Conservation (phyloP, 2,329 filamentous ascomycete species). For the Fusarium hainanense region DNA sequence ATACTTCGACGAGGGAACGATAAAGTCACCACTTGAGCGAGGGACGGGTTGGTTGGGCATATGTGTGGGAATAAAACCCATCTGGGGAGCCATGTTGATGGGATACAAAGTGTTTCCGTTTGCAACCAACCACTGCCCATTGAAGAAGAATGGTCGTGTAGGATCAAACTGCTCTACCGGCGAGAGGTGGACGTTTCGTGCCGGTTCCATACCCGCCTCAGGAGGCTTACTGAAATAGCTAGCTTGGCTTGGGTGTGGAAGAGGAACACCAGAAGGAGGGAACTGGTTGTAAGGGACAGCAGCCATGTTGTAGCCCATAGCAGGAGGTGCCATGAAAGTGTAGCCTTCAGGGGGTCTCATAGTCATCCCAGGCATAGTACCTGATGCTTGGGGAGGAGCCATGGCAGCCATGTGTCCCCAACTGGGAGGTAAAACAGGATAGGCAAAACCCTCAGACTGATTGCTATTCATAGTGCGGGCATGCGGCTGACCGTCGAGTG, state of each 20-base stretch:
- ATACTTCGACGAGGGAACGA: slow-evolving; percentile 5
- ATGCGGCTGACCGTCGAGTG: slow-evolving; percentile 37
- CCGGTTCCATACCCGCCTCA: slow-evolving; percentile 49
- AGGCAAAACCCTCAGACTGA: slow-evolving; percentile 37
- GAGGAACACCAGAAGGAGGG: slow-evolving; percentile 24
- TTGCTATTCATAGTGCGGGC: slow-evolving; percentile 36
- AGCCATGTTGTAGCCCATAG: slow-evolving; percentile 53
- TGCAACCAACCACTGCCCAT: slow-evolving; percentile 58
- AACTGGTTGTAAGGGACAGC: slow-evolving; percentile 43
- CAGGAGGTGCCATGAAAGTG: slow-evolving; percentile 54
- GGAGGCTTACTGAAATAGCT: slow-evolving; percentile 46
- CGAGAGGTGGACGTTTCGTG: slow-evolving; percentile 50
- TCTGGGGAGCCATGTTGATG: slow-evolving; percentile 25
- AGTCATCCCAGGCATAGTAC: slow-evolving; percentile 48
- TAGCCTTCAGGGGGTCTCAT: slow-evolving; percentile 48
- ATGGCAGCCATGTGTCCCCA: slow-evolving; percentile 48
- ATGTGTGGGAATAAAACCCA: slow-evolving; percentile 44
- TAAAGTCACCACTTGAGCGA: slow-evolving; percentile 8
- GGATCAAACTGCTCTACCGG: slow-evolving; percentile 60
- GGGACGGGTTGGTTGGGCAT: slow-evolving; percentile 34
- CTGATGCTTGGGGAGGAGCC: slow-evolving; percentile 48
- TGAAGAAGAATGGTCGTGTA: slow-evolving; percentile 57
- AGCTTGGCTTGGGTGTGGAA: slow-evolving; percentile 33
- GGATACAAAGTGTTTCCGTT: slow-evolving; percentile 43
- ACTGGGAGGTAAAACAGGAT: slow-evolving; percentile 44